Evolutionary conservation across 164 flowering plant species (phyloP).

Genomic region (Vitis cinerea): DNA sequence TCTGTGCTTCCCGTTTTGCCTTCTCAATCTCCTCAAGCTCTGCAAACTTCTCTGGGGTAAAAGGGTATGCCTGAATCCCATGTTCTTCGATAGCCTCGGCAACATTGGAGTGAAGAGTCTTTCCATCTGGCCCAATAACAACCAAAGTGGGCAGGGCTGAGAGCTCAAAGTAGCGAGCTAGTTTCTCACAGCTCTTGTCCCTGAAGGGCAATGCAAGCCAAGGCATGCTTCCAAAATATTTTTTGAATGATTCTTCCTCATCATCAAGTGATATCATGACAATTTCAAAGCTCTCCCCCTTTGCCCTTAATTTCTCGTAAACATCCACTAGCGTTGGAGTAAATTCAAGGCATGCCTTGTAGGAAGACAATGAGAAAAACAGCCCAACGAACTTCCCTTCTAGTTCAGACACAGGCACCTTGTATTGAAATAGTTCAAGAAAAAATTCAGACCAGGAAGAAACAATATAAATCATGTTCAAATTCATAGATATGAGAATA

Average conservation of each 20-base stretch:
- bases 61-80: conserved; percentile 51
- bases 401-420: conserved; percentile 54
- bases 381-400: conserved; percentile 56
- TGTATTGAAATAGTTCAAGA: neutral
- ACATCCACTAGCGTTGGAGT: conserved; percentile 34
- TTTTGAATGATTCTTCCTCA: conserved; percentile 34
- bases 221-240: conserved; percentile 32
- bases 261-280: conserved; percentile 44
- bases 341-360: conserved; percentile 24
- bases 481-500: neutral
- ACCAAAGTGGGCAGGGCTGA: conserved; percentile 41
- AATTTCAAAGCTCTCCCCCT: conserved; percentile 49
- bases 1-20: conserved; percentile 42
- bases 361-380: conserved; percentile 29
- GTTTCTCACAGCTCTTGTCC: conserved; percentile 36
- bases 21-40: conserved; percentile 52
- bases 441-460: neutral
- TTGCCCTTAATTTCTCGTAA: conserved; percentile 38
- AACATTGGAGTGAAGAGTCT: conserved; percentile 47
- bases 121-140: conserved; percentile 57
- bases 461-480: neutral
- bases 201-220: conserved; percentile 47
- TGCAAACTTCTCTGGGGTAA: conserved; percentile 46
- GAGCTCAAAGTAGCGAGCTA: conserved; percentile 48
- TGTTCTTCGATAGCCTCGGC: conserved; percentile 50